A percentile compares a stretch with the other conserved stretches of the same genome.
Evolutionary conservation across 2,329 filamentous ascomycete species (phyloP).

Genomic region (Phialophora tarda): DNA sequence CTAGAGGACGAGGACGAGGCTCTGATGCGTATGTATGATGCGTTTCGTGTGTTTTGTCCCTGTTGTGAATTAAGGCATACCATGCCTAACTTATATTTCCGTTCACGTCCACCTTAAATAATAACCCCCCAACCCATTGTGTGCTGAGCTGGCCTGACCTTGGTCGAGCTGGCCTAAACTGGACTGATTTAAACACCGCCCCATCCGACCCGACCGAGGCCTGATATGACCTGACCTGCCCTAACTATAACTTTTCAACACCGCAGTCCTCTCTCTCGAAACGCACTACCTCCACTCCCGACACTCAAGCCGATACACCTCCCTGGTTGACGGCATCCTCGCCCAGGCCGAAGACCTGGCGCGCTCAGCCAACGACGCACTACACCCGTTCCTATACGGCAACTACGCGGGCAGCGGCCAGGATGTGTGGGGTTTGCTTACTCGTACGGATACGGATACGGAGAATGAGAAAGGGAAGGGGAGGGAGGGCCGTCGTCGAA

Average conservation of each 20-base stretch:
- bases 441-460: too few species aligned
- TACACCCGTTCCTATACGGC: neutral
- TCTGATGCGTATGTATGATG: neutral
- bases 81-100: too few species aligned
- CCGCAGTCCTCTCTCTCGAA: constrained; percentile 6
- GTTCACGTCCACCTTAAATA: too few species aligned
- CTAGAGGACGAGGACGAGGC: constrained; percentile 3
- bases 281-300: neutral
- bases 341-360: neutral
- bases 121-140: too few species aligned
- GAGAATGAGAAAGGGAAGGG: neutral
- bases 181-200: too few species aligned
- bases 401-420: neutral
- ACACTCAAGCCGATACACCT: neutral
- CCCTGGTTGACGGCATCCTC: neutral
- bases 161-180: too few species aligned
- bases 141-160: too few species aligned
- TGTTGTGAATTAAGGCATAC: too few species aligned
- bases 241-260: neutral
- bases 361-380: neutral
- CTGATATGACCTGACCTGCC: neutral
- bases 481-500: neutral
- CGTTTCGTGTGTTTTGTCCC: neutral
- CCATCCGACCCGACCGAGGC: too few species aligned
- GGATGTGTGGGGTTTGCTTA: constrained; percentile 2